Conservation (phyloP, 1,139 yeast genomes). For the Kodamaea sp. region DNA sequence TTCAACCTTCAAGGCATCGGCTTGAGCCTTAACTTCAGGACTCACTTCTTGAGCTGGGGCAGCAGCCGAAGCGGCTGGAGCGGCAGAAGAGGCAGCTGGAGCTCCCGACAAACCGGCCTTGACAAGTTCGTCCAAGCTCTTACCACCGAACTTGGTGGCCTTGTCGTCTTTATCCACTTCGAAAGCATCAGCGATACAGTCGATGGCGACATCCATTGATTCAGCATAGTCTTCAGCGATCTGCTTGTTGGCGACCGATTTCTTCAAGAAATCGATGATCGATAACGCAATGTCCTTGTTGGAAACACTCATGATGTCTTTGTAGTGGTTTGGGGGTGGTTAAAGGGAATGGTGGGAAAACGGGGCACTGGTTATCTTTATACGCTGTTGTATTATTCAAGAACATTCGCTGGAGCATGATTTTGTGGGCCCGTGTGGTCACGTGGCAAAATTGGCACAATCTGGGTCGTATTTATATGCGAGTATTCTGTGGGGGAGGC, state of each 20-base stretch:
- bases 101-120: conserved; percentile 18
- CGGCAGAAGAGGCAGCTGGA: conserved; percentile 18
- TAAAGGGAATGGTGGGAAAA: too few species aligned
- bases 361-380: too few species aligned
- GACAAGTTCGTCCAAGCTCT: conserved; percentile 50
- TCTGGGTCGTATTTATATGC: too few species aligned
- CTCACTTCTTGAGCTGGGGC: conserved; percentile 41
- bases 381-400: too few species aligned
- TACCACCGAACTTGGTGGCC: conserved; percentile 47
- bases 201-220: conserved; percentile 93
- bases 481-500: too few species aligned
- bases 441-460: too few species aligned
- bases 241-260: conserved; percentile 60
- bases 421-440: too few species aligned
- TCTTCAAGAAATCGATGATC: conserved; percentile 69
- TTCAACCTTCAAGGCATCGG: conserved; percentile 80
- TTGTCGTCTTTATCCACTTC: conserved; percentile 58
- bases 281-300: conserved; percentile 74
- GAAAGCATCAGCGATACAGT: conserved; percentile 88
- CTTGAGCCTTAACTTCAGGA: conserved; percentile 62
- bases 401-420: too few species aligned
- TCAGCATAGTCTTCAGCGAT: conserved; percentile 81
- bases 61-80: conserved; percentile 25
- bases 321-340: too few species aligned
- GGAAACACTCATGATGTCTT: conserved; percentile 28